Base-by-base conservation (phyloP, 2,329 filamentous ascomycete genomes). In the Ophiobolus disseminans region DNA sequence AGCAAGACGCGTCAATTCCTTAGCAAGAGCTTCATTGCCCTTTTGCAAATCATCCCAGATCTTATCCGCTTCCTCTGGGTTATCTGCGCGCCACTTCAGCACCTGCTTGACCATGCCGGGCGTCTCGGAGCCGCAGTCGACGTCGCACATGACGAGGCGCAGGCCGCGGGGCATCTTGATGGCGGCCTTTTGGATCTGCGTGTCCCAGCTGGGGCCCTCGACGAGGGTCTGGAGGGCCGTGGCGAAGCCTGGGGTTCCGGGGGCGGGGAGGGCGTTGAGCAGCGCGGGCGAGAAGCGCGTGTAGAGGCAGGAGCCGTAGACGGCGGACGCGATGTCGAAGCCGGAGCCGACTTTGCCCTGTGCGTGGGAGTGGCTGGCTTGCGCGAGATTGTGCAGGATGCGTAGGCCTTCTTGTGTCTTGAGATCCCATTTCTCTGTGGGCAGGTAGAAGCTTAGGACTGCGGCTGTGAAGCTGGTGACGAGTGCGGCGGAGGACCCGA, bases 281-380 rank as follows among this genome's bases (percentile, higher is more conserved):
- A 96, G 79, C 0, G 81, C 77, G 0, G 94, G 92, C 0, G 90
- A 93, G 77, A 99, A 99, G n/a, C 94, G 87, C 16, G 88, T 84
- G 80, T 99, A 99, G 9, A 89, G 79, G 70, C 91, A 96, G 13
- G 90, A 92, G 13, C 94, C 94, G 72, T 91, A 97, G 13, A 96
- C 91, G 14, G 94, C 94, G 20, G 89, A 87, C 0, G 93, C 94
- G 42, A 99, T 89, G 70, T 99, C 94, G 71, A 99, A 99, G 16
- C 94, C 94, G 1, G 89, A 94, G 40, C 94, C 94, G 14, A 99
- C 87, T 75, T 99, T 99, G 19, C 94, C 94, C 76, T 99, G 94
- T 0, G 94, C 94, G 1, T 93, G 91, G 69, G 93, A 97, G 76
- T 99, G 94, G 3, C 91, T 88, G 1, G 90, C 89, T 78, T 99